Evolutionary conservation across 2,329 filamentous ascomycete genomes (phyloP).

Genomic region (Eurotiales sp.): DNA sequence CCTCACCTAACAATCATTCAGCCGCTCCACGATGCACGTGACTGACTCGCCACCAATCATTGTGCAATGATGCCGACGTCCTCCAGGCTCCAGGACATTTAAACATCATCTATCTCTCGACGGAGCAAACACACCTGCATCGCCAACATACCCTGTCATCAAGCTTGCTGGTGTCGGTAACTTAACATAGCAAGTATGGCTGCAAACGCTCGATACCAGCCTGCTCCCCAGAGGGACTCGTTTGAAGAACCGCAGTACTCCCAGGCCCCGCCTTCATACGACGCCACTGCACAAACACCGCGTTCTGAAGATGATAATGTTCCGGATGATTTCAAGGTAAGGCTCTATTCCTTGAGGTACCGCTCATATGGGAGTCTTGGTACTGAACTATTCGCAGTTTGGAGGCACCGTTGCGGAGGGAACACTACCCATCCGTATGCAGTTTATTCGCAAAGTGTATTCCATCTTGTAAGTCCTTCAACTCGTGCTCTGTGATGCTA

Average conservation of each 20-base stretch:
- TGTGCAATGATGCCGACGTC: not conserved
- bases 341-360: not conserved
- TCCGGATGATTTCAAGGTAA: conserved; percentile 93
- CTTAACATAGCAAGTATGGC: conserved; percentile 52
- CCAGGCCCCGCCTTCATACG: conserved; percentile 65
- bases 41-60: conserved; percentile 7
- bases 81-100: not conserved
- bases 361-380: not conserved
- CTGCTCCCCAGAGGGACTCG: conserved; percentile 81
- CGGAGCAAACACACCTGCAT: not conserved
- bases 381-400: conserved; percentile 55
- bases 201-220: conserved; percentile 74
- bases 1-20: conserved; percentile 2
- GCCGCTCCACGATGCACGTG: conserved; percentile 5
- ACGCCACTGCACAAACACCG: conserved; percentile 56
- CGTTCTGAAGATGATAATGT: conserved; percentile 84
- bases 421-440: conserved; percentile 91
- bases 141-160: not conserved
- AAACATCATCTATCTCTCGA: not conserved
- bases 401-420: conserved; percentile 90
- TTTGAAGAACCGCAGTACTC: conserved; percentile 68
- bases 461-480: conserved; percentile 67
- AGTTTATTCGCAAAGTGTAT: conserved; percentile 97
- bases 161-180: not conserved
- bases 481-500: not conserved